These are phyloP conservation scores for Microdochium bolleyi DNA, from an alignment of 2,329 filamentous ascomycete genomes.

Conservation along the genomic window DNA sequence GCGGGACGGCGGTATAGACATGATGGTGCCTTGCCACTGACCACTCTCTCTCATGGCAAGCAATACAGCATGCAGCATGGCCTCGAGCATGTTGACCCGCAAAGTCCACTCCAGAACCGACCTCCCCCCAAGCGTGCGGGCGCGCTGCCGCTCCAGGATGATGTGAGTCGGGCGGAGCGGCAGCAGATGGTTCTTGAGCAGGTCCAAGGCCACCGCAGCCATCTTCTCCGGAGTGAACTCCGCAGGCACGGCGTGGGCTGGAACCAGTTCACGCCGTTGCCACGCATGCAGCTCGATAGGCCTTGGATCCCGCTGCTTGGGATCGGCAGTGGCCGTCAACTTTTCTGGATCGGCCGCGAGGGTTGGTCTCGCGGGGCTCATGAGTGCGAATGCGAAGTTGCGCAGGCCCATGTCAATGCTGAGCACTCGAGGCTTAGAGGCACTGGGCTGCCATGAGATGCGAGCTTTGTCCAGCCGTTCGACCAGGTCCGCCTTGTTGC, in stretches of 20 bases:
- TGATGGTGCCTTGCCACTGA: conserved; percentile 29
- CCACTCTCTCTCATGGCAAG: conserved; percentile 41
- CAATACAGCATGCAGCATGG: conserved; percentile 69
- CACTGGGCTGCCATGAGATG: conserved; percentile 10
- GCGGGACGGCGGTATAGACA: conserved; percentile 38
- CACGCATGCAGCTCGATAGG: conserved; percentile 22
- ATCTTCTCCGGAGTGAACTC: conserved; percentile 25
- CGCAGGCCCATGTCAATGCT: conserved; percentile 82
- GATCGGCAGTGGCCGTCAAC: not conserved
- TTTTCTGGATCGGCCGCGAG: conserved; percentile 14
- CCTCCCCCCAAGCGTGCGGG: conserved; percentile 53
- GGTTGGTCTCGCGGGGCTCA: conserved; percentile 22
- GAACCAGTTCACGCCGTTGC: conserved; percentile 21
- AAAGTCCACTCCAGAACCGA: conserved; percentile 77
- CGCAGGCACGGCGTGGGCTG: conserved; percentile 7
- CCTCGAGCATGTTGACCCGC: conserved; percentile 73
- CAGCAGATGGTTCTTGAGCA: conserved; percentile 28
- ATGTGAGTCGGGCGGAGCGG: conserved; percentile 56
- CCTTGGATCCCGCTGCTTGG: conserved; percentile 4
- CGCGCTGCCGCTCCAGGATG: conserved; percentile 57
- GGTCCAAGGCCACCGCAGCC: conserved; percentile 20
- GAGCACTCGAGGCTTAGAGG: conserved; percentile 42
- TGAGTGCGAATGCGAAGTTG: conserved; percentile 68
- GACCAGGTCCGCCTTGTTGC: conserved; percentile 49
- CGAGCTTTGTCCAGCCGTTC: conserved; percentile 36